Conservation (phyloP, 106 monocot genomes). For the Dendrobium nobile region DNA sequence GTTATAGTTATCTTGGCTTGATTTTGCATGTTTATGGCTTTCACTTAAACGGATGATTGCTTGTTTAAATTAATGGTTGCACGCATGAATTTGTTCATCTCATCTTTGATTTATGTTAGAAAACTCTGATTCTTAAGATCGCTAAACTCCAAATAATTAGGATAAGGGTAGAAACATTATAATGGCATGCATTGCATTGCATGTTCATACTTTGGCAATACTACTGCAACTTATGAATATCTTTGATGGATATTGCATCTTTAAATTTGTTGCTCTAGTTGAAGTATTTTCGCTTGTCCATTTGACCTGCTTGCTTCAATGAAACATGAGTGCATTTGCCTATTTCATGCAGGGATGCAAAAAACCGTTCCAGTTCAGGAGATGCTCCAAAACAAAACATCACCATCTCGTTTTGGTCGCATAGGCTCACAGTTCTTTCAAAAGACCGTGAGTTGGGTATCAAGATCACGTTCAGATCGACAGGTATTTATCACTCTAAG, state of each 20-base stretch:
- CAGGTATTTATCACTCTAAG: slow-evolving; percentile 41
- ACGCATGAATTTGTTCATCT: no score
- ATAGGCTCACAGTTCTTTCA: slow-evolving; percentile 63
- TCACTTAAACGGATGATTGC: neutral
- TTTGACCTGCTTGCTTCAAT: neutral
- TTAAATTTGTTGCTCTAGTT: neutral
- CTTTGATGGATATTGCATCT: neutral
- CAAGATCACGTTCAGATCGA: slow-evolving; percentile 40
- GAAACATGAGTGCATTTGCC: neutral
- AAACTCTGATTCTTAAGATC: neutral
- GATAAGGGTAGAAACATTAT: no score
- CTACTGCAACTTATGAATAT: neutral
- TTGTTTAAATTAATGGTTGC: neutral
- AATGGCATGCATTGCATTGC: no score
- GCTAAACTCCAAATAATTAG: no score
- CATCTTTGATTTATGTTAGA: neutral
- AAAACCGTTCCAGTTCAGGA: slow-evolving; percentile 26
- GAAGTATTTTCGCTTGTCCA: neutral
- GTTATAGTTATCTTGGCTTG: no score
- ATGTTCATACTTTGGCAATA: no score
- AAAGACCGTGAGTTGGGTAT: slow-evolving; percentile 75
- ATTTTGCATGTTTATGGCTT: no score
- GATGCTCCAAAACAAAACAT: slow-evolving; percentile 46
- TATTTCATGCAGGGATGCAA: slow-evolving; percentile 16
- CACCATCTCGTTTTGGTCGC: slow-evolving; percentile 54